These are phyloP conservation scores for Ambrosiella xylebori DNA, from an alignment of 2,329 filamentous ascomycete species.

Conservation along the genomic window DNA sequence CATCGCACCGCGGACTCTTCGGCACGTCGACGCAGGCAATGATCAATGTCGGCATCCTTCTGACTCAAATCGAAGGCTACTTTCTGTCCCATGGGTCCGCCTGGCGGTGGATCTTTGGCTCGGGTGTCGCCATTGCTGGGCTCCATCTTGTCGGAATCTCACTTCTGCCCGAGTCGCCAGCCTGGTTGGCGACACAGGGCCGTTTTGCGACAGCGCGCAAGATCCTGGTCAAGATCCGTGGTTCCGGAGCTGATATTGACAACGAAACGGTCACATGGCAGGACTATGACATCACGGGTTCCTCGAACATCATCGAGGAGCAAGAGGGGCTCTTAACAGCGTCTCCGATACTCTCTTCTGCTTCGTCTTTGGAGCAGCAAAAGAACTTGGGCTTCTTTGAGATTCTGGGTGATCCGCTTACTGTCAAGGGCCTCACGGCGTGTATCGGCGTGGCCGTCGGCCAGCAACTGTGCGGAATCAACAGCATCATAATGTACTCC, in stretches of 20 bases:
- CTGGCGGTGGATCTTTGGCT: slow-evolving; percentile 71
- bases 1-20: slow-evolving; percentile 59
- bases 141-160: slow-evolving; percentile 54
- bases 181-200: slow-evolving; percentile 61
- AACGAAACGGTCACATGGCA: slow-evolving; percentile 51
- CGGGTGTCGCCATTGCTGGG: slow-evolving; percentile 51
- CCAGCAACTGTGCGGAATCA: slow-evolving; percentile 86
- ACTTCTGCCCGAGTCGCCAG: slow-evolving; percentile 70
- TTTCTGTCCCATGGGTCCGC: slow-evolving; percentile 64
- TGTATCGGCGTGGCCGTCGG: slow-evolving; percentile 82
- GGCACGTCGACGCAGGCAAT: slow-evolving; percentile 77
- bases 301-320: slow-evolving; percentile 34
- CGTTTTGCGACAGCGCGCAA: slow-evolving; percentile 43
- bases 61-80: slow-evolving; percentile 68
- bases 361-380: slow-evolving; percentile 12
- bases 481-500: slow-evolving; percentile 97
- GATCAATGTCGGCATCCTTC: slow-evolving; percentile 78
- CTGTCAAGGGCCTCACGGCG: slow-evolving; percentile 59
- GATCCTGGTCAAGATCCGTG: slow-evolving; percentile 60
- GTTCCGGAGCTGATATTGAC: slow-evolving; percentile 47
- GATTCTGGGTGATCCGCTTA: slow-evolving; percentile 49
- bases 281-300: slow-evolving; percentile 19
- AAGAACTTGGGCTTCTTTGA: slow-evolving; percentile 41
- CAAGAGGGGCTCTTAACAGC: slow-evolving; percentile 49
- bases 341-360: slow-evolving; percentile 6